Conservation (phyloP, 495 filamentous ascomycete genomes). For the Cercophora sp. region DNA sequence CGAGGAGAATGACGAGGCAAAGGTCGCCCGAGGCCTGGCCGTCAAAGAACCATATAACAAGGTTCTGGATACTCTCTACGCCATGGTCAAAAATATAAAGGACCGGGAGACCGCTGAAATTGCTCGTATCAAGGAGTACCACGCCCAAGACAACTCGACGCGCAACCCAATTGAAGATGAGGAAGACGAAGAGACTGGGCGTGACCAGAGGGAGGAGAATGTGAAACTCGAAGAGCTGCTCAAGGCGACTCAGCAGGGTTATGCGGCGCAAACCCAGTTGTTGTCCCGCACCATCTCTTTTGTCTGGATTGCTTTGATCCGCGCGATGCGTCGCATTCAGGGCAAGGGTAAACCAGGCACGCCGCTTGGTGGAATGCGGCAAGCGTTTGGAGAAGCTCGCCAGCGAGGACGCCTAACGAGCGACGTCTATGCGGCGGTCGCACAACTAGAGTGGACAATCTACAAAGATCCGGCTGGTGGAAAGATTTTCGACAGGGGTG, state of each 20-base stretch:
- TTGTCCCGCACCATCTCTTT: constrained; percentile 79
- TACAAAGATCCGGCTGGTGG: constrained; percentile 89
- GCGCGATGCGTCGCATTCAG: constrained; percentile 88
- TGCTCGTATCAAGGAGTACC: constrained; percentile 57
- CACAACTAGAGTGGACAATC: constrained; percentile 88
- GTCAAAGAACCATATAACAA: constrained; percentile 80
- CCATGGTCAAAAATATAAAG: constrained; percentile 67
- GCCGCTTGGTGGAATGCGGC: constrained; percentile 69
- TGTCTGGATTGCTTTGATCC: constrained; percentile 90
- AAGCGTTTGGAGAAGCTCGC: constrained; percentile 82
- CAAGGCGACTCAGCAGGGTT: constrained; percentile 64
- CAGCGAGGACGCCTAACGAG: constrained; percentile 80
- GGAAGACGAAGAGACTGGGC: constrained; percentile 59
- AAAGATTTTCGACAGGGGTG: constrained; percentile 92
- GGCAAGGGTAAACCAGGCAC: constrained; percentile 71
- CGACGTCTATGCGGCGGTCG: constrained; percentile 89
- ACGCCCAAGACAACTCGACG: constrained; percentile 30
- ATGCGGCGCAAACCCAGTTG: constrained; percentile 63
- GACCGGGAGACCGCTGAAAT: constrained; percentile 67
- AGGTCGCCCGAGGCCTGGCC: constrained; percentile 63
- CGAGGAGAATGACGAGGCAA: constrained; percentile 67
- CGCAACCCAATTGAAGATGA: constrained; percentile 48
- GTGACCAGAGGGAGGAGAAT: constrained; percentile 52
- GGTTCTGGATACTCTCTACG: constrained; percentile 79
- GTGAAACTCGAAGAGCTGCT: constrained; percentile 59